phyloP scores from a whole-genome alignment of 768 basidiomycete genomes.

The Rhizopogon roseolus region DNA sequence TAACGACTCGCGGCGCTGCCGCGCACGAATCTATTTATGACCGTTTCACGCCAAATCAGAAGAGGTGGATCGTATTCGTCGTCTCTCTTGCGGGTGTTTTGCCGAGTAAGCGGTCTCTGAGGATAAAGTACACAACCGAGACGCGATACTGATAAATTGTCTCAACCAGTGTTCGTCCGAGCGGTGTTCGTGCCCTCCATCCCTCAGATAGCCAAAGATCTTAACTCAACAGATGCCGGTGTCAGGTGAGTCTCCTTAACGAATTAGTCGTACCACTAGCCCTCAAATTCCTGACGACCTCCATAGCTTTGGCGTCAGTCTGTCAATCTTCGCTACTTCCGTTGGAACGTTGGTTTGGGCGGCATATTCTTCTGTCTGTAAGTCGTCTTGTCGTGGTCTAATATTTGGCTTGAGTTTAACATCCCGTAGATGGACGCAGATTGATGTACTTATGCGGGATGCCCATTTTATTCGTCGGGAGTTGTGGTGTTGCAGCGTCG shows the following conservation, averaged over 20 bases:
- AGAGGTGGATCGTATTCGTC: slow-evolving; percentile 3
- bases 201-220: slow-evolving; percentile 59
- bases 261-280: neutral
- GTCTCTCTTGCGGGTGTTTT: slow-evolving; percentile 5
- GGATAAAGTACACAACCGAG: neutral
- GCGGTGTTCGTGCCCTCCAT: slow-evolving; percentile 68
- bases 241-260: slow-evolving; percentile 37
- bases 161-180: slow-evolving; percentile 52
- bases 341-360: too few relatives aligned
- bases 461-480: slow-evolving; percentile 50
- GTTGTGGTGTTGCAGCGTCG: slow-evolving; percentile 50
- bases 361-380: slow-evolving; percentile 14
- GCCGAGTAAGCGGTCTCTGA: neutral
- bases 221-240: slow-evolving; percentile 49
- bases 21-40: neutral
- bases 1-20: neutral
- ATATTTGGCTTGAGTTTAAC: neutral
- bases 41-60: slow-evolving; percentile 3
- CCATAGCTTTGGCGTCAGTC: slow-evolving; percentile 38
- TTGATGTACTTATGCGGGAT: slow-evolving; percentile 52
- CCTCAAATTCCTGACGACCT: neutral
- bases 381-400: slow-evolving; percentile 1
- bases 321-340: slow-evolving; percentile 36
- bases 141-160: neutral
- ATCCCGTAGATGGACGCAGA: slow-evolving; percentile 50